Evolutionary conservation across 2,329 filamentous ascomycete genomes (phyloP), one percentile per base, ranked within the genome.

Genomic region (Lecanosticta acicola): DNA sequence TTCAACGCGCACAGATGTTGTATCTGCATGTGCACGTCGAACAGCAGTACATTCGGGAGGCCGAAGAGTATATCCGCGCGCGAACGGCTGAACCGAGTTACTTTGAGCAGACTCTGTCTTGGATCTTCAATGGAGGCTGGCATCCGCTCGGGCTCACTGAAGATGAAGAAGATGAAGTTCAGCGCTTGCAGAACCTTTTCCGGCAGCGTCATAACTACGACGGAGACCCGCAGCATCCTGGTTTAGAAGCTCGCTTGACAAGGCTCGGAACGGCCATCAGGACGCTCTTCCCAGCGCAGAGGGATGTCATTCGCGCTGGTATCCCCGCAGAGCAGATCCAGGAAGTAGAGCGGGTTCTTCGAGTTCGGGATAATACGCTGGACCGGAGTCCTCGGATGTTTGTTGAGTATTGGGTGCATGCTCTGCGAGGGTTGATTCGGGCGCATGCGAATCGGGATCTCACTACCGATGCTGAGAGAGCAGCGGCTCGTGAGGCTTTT

Each of bases 71-170:
- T n/a, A n/a, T n/a, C n/a, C n/a, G n/a, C n/a, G n/a, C n/a, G n/a
- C n/a, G n/a, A n/a, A n/a, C n/a, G n/a, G n/a, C 24, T 11, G 24
- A 29, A 7, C 24, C 5, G 7, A 29, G 24, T 11, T 29, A 29
- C n/a, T 41, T 7, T 24, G 46, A 33, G 16, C 45, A 10, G 16
- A 37, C 8, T 14, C 33, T 19, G 46, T 45, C 13, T 26, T 45
- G 0, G 2, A 2, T 29, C 11, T 7, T 11, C 5, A 5, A 5
- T 7, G 24, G 24, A 5, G 24, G 24, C 5, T 7, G 7, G 7
- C 7, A 29, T 29, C 24, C 24, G 5, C 24, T 29, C 11, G 24
- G 24, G 24, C 24, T 29, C 7, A 29, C 24, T 29, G 24, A 29
- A 29, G 24, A 29, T 29, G 24, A 29, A 11, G 24, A 29, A 29